Base-by-base conservation (phyloP, 768 basidiomycete genomes). In the Boletus rubroflammeus region DNA sequence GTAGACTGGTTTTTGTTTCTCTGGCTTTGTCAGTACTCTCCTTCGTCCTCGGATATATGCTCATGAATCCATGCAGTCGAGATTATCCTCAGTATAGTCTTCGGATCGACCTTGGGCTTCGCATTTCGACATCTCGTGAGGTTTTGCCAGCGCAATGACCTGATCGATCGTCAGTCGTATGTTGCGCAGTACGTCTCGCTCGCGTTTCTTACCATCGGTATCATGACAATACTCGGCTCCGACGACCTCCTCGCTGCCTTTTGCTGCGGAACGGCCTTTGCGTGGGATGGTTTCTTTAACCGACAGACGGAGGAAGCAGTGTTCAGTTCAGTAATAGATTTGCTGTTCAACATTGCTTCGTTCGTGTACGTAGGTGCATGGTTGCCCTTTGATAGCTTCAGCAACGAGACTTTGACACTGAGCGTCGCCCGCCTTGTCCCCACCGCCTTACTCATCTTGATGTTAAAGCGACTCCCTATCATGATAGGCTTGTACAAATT, bases 311-410 rank as follows among this genome's bases (percentile, higher is more conserved):
- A 97, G 67, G 95, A 98, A 69, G 83, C 91, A 28, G 86, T 93
- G 57, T 99, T 99, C 77, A 90, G 87, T 60, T 93, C 91, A 72
- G 95, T 98, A 62, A 93, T 98, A 65, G 93, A 98, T 71, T 75
- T 98, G 60, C 78, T 98, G 53, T 96, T 97, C 82, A 98, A 98
- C 74, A 82, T 93, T 57, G 92, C 93, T 28, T 90, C 90, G 4
- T 98, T 98, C 75, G 85, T 98, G 47, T 98, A 89, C 66, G 88
- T 98, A 56, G 97, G 97, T 56, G 95, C 96, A 32, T 94, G 95
- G 86, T 95, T 95, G 82, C 97, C 97, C 1, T 98, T 99, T 72
- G 69, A 79, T 64, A 78, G 79, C 46, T 98, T 96, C 76, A 73
- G 76, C 55, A 79, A 91, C 66, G 71, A 73, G 9, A 75, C 73